A percentile compares a stretch with the other conserved stretches of the same genome.
Conservation (phyloP, 129 eudicot genomes). For the Sambucus nigra region DNA sequence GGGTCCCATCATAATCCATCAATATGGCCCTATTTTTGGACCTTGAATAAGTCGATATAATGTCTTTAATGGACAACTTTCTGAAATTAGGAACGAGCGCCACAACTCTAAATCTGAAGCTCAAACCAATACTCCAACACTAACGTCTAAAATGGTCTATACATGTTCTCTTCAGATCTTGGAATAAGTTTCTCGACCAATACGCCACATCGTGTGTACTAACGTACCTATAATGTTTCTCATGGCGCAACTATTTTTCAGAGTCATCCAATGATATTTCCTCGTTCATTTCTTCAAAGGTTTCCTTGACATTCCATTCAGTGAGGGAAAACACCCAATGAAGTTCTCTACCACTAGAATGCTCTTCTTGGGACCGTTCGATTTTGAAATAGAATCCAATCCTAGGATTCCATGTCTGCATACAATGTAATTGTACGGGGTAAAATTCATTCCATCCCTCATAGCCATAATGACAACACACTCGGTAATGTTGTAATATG, state of each 20-base stretch:
- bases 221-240: slow-evolving; percentile 81
- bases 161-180: slow-evolving; percentile 84
- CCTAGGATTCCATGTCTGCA: slow-evolving; percentile 65
- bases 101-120: slow-evolving; percentile 80
- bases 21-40: slow-evolving; percentile 65
- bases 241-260: slow-evolving; percentile 68
- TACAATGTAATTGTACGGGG: slow-evolving; percentile 79
- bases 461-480: slow-evolving; percentile 92
- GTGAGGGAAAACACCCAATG: slow-evolving; percentile 86
- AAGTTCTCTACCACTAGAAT: slow-evolving; percentile 85
- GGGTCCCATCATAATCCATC: slow-evolving; percentile 89
- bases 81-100: slow-evolving; percentile 78
- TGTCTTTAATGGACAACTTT: slow-evolving; percentile 67
- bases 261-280: slow-evolving; percentile 71
- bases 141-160: slow-evolving; percentile 71
- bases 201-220: slow-evolving; percentile 78
- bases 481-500: slow-evolving; percentile 79
- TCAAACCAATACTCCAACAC: slow-evolving; percentile 85
- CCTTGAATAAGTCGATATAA: slow-evolving; percentile 50
- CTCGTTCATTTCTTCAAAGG: slow-evolving; percentile 80
- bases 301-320: slow-evolving; percentile 83
- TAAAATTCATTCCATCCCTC: slow-evolving; percentile 80
- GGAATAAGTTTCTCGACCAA: slow-evolving; percentile 82
- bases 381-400: slow-evolving; percentile 33
- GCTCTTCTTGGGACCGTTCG: slow-evolving; percentile 55